phyloP scores from a whole-genome alignment of 2,329 filamentous ascomycete species.

The Fusarium goolgardi region DNA sequence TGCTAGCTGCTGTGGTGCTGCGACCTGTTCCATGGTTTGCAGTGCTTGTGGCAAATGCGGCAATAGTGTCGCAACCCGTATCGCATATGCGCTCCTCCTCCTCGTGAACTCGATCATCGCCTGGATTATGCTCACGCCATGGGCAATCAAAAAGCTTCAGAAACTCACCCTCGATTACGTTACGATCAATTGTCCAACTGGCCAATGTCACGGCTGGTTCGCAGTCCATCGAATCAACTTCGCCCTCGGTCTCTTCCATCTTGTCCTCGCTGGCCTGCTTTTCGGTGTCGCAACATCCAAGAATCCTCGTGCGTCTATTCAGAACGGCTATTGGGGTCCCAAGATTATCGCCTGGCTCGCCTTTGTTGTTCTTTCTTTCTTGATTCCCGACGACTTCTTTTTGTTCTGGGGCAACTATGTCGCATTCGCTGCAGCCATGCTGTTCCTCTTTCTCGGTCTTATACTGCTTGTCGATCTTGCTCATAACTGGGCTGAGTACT shows the following conservation, averaged over 20 bases:
- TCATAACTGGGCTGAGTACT: slow-evolving; percentile 97
- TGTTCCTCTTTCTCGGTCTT: slow-evolving; percentile 92
- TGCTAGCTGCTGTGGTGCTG: slow-evolving; percentile 94
- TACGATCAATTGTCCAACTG: slow-evolving; percentile 90
- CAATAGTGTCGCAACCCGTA: slow-evolving; percentile 96
- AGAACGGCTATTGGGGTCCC: slow-evolving; percentile 99
- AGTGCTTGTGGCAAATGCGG: slow-evolving; percentile 96
- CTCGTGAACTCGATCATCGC: slow-evolving; percentile 96
- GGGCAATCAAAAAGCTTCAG: slow-evolving; percentile 96
- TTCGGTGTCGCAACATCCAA: slow-evolving; percentile 89
- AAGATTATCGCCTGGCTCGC: slow-evolving; percentile 91
- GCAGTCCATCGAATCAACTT: slow-evolving; percentile 99
- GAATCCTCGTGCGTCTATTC: slow-evolving; percentile 85
- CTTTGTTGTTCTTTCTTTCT: slow-evolving; percentile 89
- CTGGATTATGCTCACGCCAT: slow-evolving; percentile 99
- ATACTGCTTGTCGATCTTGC: slow-evolving; percentile 94
- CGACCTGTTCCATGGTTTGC: slow-evolving; percentile 95
- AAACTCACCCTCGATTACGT: slow-evolving; percentile 94
- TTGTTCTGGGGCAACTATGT: slow-evolving; percentile 96
- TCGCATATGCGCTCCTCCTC: slow-evolving; percentile 94
- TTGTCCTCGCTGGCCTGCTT: slow-evolving; percentile 84
- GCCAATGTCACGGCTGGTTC: slow-evolving; percentile 94
- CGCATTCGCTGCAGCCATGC: slow-evolving; percentile 85
- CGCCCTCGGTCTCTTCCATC: slow-evolving; percentile 92
- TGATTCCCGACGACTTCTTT: slow-evolving; percentile 96